These are phyloP conservation scores for Brassica nigra DNA, from an alignment of 345 rosid species.

Conservation along the genomic window DNA sequence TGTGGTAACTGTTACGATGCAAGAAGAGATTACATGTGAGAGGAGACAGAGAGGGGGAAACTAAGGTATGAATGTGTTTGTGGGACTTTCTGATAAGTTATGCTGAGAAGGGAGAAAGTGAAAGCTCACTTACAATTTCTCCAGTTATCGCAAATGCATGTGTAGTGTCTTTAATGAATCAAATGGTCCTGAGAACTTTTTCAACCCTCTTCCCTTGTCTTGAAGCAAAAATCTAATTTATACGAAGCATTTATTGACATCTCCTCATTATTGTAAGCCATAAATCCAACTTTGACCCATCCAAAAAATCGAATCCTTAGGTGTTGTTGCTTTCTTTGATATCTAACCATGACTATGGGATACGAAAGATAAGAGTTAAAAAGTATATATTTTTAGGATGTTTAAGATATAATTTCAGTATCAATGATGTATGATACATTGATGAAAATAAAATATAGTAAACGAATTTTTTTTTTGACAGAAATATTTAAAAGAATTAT, in stretches of 20 bases:
- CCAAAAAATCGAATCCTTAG: neutral
- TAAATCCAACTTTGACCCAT: constrained; percentile 22
- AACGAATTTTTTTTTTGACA: no score
- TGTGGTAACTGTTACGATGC: neutral
- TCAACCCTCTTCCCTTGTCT: constrained; percentile 25
- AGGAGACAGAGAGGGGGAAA: neutral
- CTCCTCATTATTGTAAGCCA: constrained; percentile 15
- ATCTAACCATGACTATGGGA: neutral
- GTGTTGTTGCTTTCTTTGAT: constrained; percentile 11
- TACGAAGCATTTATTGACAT: constrained; percentile 18
- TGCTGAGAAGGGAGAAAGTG: constrained; percentile 22
- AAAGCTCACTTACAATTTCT: constrained; percentile 29
- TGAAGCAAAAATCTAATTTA: constrained; percentile 27
- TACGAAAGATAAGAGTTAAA: neutral
- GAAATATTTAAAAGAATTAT: no score
- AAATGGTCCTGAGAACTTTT: constrained; percentile 29
- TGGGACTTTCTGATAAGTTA: constrained; percentile 16
- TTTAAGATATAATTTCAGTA: neutral
- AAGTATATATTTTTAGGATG: neutral
- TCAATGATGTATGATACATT: no score
- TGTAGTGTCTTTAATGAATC: constrained; percentile 22
- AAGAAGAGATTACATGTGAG: constrained; percentile 30
- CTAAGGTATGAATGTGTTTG: constrained; percentile 29
- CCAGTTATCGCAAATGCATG: constrained; percentile 3
- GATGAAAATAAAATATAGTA: no score